Conservation (phyloP, 495 filamentous ascomycete genomes). For the Daldinia vernicosa region DNA sequence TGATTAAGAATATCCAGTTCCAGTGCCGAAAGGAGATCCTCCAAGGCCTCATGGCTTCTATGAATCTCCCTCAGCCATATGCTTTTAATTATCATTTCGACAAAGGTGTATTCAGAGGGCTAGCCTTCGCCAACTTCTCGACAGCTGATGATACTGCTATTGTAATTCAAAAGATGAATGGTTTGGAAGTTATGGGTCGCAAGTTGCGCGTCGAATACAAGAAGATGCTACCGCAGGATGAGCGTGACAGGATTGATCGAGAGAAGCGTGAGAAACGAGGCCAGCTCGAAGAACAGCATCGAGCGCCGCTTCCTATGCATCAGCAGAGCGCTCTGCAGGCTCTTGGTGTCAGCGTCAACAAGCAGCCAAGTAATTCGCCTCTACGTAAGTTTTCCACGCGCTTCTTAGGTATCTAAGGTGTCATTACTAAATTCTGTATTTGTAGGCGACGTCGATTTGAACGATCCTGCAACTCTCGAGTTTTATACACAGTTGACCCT, state of each 20-base stretch:
- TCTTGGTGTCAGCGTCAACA: constrained; percentile 68
- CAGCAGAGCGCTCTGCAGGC: constrained; percentile 86
- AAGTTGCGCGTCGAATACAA: constrained; percentile 98
- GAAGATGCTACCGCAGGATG: constrained; percentile 96
- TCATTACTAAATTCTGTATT: constrained; percentile 35
- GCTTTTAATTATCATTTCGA: constrained; percentile 99
- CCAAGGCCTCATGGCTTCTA: constrained; percentile 88
- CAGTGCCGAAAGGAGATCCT: constrained; percentile 97
- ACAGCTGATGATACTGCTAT: constrained; percentile 89
- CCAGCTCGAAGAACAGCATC: constrained; percentile 95
- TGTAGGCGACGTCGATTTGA: constrained; percentile 80
- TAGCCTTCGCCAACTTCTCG: constrained; percentile 98
- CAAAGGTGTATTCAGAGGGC: constrained; percentile 93
- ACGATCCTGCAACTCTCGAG: constrained; percentile 84
- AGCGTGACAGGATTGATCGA: constrained; percentile 94
- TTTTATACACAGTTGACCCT: constrained; percentile 90
- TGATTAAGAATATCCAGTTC: constrained; percentile 99
- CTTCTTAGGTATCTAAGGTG: too few species aligned
- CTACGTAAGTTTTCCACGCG: constrained; percentile 41
- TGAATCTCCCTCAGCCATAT: constrained; percentile 91
- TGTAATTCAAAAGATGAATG: constrained; percentile 91
- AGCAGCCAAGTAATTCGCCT: constrained; percentile 48
- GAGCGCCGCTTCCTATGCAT: constrained; percentile 71
- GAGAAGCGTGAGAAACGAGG: constrained; percentile 97
- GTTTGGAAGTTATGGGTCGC: constrained; percentile 91